Evolutionary conservation across 352 stramenopile genomes (phyloP).

Genomic region (Pythium phragmiticola): DNA sequence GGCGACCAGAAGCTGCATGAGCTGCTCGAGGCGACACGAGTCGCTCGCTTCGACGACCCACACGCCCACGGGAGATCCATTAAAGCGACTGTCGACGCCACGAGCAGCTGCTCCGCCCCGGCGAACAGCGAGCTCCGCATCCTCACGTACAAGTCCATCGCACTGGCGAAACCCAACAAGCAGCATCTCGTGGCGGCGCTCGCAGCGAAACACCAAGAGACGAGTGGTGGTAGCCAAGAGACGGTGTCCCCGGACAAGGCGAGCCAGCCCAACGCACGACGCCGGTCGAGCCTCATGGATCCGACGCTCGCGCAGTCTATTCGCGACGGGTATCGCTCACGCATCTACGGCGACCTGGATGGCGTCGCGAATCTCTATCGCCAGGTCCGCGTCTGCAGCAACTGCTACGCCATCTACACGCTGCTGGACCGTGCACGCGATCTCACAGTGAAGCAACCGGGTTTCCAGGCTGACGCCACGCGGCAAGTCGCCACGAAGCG

Average conservation of each 20-base stretch:
- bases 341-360: slow-evolving; percentile 56
- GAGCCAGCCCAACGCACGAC: not conserved
- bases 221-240: too few relatives aligned
- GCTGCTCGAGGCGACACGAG: slow-evolving; percentile 39
- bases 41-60: slow-evolving; percentile 27
- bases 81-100: not conserved
- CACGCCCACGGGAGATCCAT: slow-evolving; percentile 13
- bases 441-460: slow-evolving; percentile 8
- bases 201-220: slow-evolving; percentile 5
- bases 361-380: slow-evolving; percentile 77
- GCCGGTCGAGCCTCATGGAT: slow-evolving; percentile 36
- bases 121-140: slow-evolving; percentile 37
- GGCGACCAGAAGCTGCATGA: slow-evolving; percentile 37
- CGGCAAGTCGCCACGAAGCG: slow-evolving; percentile 11
- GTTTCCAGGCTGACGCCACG: slow-evolving; percentile 5
- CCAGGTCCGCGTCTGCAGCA: slow-evolving; percentile 77
- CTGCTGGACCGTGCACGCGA: slow-evolving; percentile 73
- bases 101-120: not conserved
- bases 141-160: slow-evolving; percentile 81
- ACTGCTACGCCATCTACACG: slow-evolving; percentile 88
- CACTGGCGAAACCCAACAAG: slow-evolving; percentile 59
- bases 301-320: slow-evolving; percentile 54
- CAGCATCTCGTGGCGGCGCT: slow-evolving; percentile 35
- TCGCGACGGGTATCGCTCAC: slow-evolving; percentile 45
- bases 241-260: not conserved